Conservation (phyloP, 192 early-diverging fungal species). For the Linnemannia elongata region DNA sequence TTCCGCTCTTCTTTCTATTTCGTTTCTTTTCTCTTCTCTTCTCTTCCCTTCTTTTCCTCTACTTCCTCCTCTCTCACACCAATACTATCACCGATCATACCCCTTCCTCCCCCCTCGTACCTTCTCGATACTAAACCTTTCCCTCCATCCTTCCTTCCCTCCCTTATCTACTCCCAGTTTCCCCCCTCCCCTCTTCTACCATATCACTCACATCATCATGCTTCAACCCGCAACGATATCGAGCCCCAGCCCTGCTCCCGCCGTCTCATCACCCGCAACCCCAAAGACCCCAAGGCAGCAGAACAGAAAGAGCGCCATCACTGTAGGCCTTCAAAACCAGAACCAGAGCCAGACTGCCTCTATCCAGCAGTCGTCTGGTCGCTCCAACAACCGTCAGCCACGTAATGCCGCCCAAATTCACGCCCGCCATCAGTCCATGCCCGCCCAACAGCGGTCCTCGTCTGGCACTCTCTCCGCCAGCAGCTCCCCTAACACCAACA, state of each 20-base stretch:
- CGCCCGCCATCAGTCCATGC: slow-evolving; percentile 40
- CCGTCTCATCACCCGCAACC: not conserved
- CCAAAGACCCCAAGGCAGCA: slow-evolving; percentile 7
- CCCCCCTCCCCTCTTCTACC: not conserved
- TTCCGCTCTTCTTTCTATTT: not conserved
- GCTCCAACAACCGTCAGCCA: slow-evolving; percentile 13
- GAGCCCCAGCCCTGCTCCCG: slow-evolving; percentile 5
- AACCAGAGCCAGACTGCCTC: slow-evolving; percentile 1
- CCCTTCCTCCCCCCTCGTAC: not conserved
- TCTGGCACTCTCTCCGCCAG: slow-evolving; percentile 14
- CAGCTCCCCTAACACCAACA: not conserved
- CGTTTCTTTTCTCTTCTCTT: too few species aligned
- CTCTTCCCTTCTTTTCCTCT: not conserved
- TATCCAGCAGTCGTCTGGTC: not conserved
- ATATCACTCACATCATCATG: slow-evolving; percentile 11
- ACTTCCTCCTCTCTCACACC: not conserved
- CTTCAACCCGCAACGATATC: slow-evolving; percentile 23
- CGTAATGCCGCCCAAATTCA: slow-evolving; percentile 24
- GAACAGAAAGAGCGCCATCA: slow-evolving; percentile 31
- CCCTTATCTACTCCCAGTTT: not conserved
- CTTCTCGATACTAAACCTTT: not conserved
- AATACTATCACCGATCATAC: not conserved
- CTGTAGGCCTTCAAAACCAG: slow-evolving; percentile 23
- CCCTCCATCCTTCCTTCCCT: not conserved
- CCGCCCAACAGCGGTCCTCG: slow-evolving; percentile 19